Percentiles rank a stretch among this genome's conserved stretches.
Evolutionary conservation across 208 protist genomes (phyloP).

Genomic region (Herpetomonas samuelpessoai): DNA sequence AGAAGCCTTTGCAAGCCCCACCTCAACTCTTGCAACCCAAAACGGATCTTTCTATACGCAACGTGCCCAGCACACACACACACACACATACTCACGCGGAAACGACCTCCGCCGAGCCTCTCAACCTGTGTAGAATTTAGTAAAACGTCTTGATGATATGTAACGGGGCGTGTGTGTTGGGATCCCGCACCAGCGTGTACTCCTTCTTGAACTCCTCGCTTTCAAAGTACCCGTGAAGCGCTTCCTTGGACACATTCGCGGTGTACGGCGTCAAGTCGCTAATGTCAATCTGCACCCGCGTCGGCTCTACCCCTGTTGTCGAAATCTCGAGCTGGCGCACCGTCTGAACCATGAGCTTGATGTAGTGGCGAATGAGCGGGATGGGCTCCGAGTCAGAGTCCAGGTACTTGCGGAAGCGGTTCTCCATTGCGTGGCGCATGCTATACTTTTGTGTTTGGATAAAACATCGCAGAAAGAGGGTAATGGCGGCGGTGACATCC

Average conservation of each 20-base stretch:
- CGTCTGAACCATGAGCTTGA: slow-evolving; percentile 75
- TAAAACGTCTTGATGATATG: slow-evolving; percentile 77
- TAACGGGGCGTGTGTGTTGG: slow-evolving; percentile 57
- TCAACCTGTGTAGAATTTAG: slow-evolving; percentile 12
- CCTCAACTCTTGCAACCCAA: too few species aligned
- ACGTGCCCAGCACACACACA: not conserved
- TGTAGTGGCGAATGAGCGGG: slow-evolving; percentile 84
- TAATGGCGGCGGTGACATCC: slow-evolving; percentile 98
- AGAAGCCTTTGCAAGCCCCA: too few species aligned
- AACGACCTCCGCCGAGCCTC: not conserved
- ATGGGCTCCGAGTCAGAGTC: slow-evolving; percentile 84
- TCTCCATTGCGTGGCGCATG: slow-evolving; percentile 86
- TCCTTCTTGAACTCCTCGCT: slow-evolving; percentile 74
- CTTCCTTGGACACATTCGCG: slow-evolving; percentile 72
- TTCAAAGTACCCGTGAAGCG: slow-evolving; percentile 79
- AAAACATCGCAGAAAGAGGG: slow-evolving; percentile 98
- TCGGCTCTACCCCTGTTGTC: slow-evolving; percentile 75
- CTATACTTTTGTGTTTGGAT: slow-evolving; percentile 96
- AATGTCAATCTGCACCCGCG: slow-evolving; percentile 72
- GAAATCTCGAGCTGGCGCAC: slow-evolving; percentile 76
- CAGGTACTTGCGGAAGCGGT: slow-evolving; percentile 82
- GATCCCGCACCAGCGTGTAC: slow-evolving; percentile 83
- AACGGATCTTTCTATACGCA: too few species aligned
- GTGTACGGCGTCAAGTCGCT: slow-evolving; percentile 80
- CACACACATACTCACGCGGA: not conserved